phyloP scores from a whole-genome alignment of 176 grass and related monocot genomes.

The Juncus effusus region DNA sequence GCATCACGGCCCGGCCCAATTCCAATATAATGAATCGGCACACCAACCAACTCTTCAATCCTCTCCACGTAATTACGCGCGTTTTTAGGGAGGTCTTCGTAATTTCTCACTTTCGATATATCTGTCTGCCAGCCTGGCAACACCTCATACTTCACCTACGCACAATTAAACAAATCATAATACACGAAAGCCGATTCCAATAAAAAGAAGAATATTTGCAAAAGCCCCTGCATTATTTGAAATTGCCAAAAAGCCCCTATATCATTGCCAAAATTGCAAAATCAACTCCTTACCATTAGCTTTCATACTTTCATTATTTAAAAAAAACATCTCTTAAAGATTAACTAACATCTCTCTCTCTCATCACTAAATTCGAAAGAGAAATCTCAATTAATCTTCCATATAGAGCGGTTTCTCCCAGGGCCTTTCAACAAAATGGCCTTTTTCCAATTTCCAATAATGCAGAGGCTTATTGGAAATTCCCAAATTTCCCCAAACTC shows the following conservation, averaged over 20 bases:
- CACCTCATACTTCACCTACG: slow-evolving; percentile 83
- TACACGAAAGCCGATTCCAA: background rate
- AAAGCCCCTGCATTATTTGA: background rate
- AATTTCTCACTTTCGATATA: slow-evolving; percentile 63
- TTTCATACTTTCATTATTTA: background rate
- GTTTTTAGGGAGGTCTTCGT: slow-evolving; percentile 59
- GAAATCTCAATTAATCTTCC: background rate
- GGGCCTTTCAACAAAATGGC: no score
- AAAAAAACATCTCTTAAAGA: no score
- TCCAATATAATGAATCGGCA: slow-evolving; percentile 85
- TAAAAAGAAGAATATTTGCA: no score
- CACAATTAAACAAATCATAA: slow-evolving; percentile 18
- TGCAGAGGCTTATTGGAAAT: background rate
- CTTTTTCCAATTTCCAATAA: background rate
- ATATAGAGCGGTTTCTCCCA: no score
- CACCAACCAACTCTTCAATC: slow-evolving; percentile 82
- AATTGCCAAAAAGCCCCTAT: background rate
- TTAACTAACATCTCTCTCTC: no score
- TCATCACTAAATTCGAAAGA: no score
- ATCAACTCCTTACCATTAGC: background rate
- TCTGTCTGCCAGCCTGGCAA: slow-evolving; percentile 72
- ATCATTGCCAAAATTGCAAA: background rate
- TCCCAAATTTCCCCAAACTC: background rate
- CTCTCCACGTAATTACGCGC: slow-evolving; percentile 68
- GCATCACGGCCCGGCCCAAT: slow-evolving; percentile 82